phyloP scores from a whole-genome alignment of 2,329 filamentous ascomycete genomes.

The Nigrograna mackinnonii region DNA sequence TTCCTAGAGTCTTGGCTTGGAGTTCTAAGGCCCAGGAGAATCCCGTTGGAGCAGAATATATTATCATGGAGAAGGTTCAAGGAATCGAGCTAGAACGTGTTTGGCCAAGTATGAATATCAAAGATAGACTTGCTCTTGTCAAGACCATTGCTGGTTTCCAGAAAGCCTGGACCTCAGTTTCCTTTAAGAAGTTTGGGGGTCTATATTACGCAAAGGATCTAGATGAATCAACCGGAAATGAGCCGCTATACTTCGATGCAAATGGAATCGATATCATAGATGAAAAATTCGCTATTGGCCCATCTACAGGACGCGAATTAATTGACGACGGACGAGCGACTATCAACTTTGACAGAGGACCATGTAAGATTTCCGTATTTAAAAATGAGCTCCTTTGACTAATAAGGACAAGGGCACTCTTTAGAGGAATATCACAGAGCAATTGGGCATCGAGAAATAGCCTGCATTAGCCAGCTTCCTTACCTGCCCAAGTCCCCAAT shows the following conservation, averaged over 20 bases:
- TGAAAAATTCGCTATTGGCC: constrained; percentile 41
- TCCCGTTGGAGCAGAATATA: constrained; percentile 31
- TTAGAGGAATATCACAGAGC: constrained; percentile 36
- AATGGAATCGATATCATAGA: constrained; percentile 19
- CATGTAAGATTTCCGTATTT: constrained; percentile 35
- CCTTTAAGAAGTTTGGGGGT: constrained; percentile 29
- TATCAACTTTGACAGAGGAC: constrained; percentile 38
- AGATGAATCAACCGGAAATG: constrained; percentile 7
- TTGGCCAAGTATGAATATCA: constrained; percentile 30
- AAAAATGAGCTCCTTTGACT: constrained; percentile 8
- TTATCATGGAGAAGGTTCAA: constrained; percentile 34
- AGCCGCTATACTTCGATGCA: constrained; percentile 13
- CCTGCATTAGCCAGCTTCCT: constrained; percentile 39
- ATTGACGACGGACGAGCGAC: constrained; percentile 33
- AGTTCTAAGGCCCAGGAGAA: constrained; percentile 19
- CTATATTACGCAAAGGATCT: constrained; percentile 38
- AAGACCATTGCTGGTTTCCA: constrained; percentile 32
- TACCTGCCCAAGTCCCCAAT: too few relatives aligned
- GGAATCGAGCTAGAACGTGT: constrained; percentile 13
- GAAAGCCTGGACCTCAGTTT: constrained; percentile 31
- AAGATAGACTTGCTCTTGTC: constrained; percentile 26
- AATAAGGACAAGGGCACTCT: constrained; percentile 31
- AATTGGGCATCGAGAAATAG: constrained; percentile 36
- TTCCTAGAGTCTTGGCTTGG: constrained; percentile 25
- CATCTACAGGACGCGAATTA: constrained; percentile 34